These are phyloP conservation scores for Leonotis leonurus DNA, from an alignment of 257 asterid species.

Conservation along the genomic window DNA sequence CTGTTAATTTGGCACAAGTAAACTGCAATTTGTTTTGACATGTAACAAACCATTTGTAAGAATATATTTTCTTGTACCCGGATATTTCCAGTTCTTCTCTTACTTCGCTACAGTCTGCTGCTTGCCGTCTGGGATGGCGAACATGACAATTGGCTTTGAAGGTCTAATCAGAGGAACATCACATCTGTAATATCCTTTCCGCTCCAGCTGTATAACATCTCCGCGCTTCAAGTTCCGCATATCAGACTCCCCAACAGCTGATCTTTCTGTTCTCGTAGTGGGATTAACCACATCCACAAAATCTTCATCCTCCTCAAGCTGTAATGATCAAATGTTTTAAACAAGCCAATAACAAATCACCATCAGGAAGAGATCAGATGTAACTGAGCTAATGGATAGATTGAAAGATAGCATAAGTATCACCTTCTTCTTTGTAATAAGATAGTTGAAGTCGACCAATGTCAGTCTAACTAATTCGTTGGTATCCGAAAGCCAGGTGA, in stretches of 20 bases:
- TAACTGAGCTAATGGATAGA: not conserved
- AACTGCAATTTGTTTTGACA: not conserved
- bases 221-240: constrained; percentile 83
- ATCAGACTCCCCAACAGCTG: constrained; percentile 76
- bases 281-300: constrained; percentile 73
- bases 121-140: constrained; percentile 91
- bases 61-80: not conserved
- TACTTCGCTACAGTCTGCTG: constrained; percentile 58
- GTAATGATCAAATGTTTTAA: constrained; percentile 16
- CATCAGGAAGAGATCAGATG: not conserved
- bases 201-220: constrained; percentile 78
- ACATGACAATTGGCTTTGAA: constrained; percentile 60
- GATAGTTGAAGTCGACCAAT: constrained; percentile 72
- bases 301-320: constrained; percentile 92
- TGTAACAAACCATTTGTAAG: not conserved
- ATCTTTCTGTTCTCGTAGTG: constrained; percentile 56
- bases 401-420: not conserved
- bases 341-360: not conserved
- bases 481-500: constrained; percentile 77
- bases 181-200: constrained; percentile 88
- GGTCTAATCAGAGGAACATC: constrained; percentile 66
- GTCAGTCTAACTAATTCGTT: constrained; percentile 61
- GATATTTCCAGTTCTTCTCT: not conserved
- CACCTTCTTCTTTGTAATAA: constrained; percentile 94
- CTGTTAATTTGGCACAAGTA: not conserved